Base-by-base conservation (phyloP, 2,329 filamentous ascomycete genomes). In the Tolypocladium sp. region DNA sequence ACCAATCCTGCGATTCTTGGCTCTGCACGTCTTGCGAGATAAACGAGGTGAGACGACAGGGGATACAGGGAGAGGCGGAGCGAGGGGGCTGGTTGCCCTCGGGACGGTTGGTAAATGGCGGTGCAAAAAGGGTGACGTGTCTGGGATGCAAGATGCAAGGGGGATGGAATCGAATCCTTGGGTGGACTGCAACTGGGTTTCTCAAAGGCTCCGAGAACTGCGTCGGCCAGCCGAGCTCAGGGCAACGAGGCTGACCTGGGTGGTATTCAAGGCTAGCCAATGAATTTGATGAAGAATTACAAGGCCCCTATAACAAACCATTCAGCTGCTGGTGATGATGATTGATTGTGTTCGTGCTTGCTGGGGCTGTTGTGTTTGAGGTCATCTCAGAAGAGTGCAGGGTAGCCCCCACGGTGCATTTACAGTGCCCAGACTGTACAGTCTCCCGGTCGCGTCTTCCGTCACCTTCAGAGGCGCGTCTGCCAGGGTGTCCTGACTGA, bases 271-370 rank as follows among this genome's bases (percentile, higher is more conserved):
- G 40, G 13, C 41, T 57, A 61, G 57, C 49, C 57, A 49, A 61
- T 57, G 59, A 61, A 61, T 33, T 61, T 61, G 46, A 61, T 38
- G 59, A 61, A 46, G 55, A 57, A 38, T 55, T 51, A 42, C 44
- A 56, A 25, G 20, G 49, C 20, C 3, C 6, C 9, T 35, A 30
- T 17, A 7, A n/a, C n/a, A 33, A n/a, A 15, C 42, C 42, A 17
- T 38, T 38, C 13, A 38, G 15, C 37, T 38, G 5, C 15, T 38
- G 4, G 4, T 17, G 5, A 38, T 38, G 37, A 17, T 7, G 6
- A 15, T 15, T 13, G 10, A 15, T 5, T 10, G 17, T 10, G 17
- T 33, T 51, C 15, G 20, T 51, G 27, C 3, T 22, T 15, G 22
- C 1, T 15, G 42, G 8, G 41, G 20, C 9, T 25, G 2, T 13